phyloP scores from a whole-genome alignment of 768 basidiomycete species.

The Exsudoporus frostii region DNA sequence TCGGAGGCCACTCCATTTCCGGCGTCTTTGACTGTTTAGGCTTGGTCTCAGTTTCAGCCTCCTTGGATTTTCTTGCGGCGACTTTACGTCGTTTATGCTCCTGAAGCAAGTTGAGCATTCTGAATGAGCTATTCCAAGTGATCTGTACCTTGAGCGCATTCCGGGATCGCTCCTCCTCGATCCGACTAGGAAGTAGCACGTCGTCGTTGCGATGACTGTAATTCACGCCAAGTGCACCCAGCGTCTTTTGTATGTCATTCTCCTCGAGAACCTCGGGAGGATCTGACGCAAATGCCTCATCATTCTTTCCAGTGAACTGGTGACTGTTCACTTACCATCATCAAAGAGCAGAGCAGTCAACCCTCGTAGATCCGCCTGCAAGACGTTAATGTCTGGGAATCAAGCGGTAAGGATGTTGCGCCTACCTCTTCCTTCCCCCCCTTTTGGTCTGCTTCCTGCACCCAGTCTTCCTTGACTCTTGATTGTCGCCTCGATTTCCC shows the following conservation, averaged over 20 bases:
- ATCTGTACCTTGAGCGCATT: conserved; percentile 47
- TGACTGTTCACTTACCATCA: conserved; percentile 44
- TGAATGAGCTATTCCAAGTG: not conserved
- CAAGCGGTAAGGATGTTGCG: not conserved
- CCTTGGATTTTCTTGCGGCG: conserved; percentile 22
- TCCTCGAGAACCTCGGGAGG: conserved; percentile 40
- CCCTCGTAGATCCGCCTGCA: conserved; percentile 54
- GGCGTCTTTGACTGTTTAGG: conserved; percentile 28
- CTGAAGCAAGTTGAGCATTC: conserved; percentile 14
- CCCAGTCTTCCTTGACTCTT: conserved; percentile 37
- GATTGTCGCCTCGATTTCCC: conserved; percentile 36
- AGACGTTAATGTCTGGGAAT: not conserved
- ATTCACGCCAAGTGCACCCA: conserved; percentile 58
- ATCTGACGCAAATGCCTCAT: conserved; percentile 26
- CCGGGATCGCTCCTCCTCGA: conserved; percentile 63
- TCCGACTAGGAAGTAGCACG: conserved; percentile 60
- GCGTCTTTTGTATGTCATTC: conserved; percentile 51
- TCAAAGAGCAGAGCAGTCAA: conserved; percentile 68
- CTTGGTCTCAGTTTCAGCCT: not conserved
- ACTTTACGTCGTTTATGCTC: conserved; percentile 27
- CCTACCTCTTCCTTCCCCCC: conserved; percentile 37
- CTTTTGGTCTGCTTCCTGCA: conserved; percentile 44
- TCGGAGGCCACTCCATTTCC: conserved; percentile 61
- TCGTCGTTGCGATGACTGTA: conserved; percentile 78
- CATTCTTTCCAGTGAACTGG: not conserved